Conservation (phyloP, 2,329 filamentous ascomycete genomes). For the Trichoderma arundinaceum region DNA sequence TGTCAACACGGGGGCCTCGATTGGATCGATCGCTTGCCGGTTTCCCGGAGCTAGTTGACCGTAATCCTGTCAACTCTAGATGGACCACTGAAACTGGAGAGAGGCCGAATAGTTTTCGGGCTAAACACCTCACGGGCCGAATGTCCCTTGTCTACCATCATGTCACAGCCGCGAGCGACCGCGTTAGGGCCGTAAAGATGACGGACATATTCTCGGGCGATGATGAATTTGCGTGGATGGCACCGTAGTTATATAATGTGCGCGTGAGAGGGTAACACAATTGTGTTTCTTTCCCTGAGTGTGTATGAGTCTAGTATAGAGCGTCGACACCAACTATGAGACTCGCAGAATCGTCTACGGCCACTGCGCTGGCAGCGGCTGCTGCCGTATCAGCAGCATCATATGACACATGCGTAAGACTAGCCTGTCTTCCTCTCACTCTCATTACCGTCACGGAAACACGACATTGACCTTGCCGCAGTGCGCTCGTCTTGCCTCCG, state of each 20-base stretch:
- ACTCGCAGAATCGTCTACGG: constrained; percentile 7
- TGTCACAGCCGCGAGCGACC: background rate
- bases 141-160: constrained; percentile 22
- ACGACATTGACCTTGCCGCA: background rate
- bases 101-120: constrained; percentile 18
- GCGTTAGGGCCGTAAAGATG: background rate
- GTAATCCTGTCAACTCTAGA: constrained; percentile 6
- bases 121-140: constrained; percentile 21
- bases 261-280: background rate
- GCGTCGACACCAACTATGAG: constrained; percentile 2
- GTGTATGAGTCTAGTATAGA: background rate
- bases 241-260: background rate
- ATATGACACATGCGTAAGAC: constrained; percentile 3
- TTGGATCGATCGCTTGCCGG: background rate
- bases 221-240: background rate
- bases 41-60: constrained; percentile 5
- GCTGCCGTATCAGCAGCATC: constrained; percentile 9
- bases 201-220: background rate
- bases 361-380: constrained; percentile 8
- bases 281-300: background rate
- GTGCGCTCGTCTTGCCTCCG: constrained; percentile 15
- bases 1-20: too few relatives aligned
- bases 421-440: background rate
- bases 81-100: constrained; percentile 13
- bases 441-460: background rate